Evolutionary conservation across 306 rosid species (phyloP), one percentile per base, ranked within the genome.

Genomic region (Prinsepia uniflora): DNA sequence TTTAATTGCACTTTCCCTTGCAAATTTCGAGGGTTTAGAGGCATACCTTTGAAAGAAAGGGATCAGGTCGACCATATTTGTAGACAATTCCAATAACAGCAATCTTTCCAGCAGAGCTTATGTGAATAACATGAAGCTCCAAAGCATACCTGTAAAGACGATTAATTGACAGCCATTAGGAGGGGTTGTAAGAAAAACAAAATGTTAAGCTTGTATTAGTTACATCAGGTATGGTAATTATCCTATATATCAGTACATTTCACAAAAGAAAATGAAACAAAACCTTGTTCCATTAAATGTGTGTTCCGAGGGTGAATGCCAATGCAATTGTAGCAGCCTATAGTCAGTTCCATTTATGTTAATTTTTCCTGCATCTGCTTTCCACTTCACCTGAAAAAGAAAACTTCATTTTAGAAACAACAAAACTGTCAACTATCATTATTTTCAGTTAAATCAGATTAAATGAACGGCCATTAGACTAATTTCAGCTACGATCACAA

Each of bases 271-370:
- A 46, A 6, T 3, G 58, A 61, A n/a, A 24, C 40, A 59, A 52
- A 68, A 89, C 96, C 88, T 88, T 68, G 65, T 6, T 81, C 88
- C 96, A 52, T 88, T 83, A 48, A 92, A 72, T 0, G 85, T 84
- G 79, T 92, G 98, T 75, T 92, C 98, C 19, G 98, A 82, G 44
- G 96, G 96, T 61, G 91, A 59, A 63, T 92, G 98, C 98, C 96
- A 92, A 83, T 92, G 98, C 54, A 85, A 81, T 13, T 89, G 95
- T 13, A 14, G 0, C 56, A 89, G 52, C 2, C 64, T 83, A 83
- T 83, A 92, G 13, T 76, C 24, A 30, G 85, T 88, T 44, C 91
- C 91, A 76, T 92, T 81, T 49, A 92, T 82, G 39, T 62, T 54
- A 56, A 89, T 63, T 17, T 83, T 67, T 20, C 98, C 96, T 2